Conservation (phyloP, 2,329 filamentous ascomycete genomes). For the Neopestalotiopsis rosae region DNA sequence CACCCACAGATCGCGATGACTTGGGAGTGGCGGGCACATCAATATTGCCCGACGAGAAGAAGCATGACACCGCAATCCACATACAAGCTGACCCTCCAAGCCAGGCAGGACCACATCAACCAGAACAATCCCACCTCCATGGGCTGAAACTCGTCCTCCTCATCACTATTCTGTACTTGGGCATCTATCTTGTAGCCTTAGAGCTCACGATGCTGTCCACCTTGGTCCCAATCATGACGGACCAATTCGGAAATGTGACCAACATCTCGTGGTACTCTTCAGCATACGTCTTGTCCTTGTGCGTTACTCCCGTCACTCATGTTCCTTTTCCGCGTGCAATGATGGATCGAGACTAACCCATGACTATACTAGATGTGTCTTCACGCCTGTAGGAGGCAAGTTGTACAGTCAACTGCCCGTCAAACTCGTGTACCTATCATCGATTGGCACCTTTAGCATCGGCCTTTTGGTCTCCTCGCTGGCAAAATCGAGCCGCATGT, state of each 20-base stretch:
- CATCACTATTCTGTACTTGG: neutral
- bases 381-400: neutral
- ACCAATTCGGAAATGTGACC: neutral
- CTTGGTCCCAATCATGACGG: neutral
- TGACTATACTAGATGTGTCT: neutral
- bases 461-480: neutral
- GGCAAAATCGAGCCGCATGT: neutral
- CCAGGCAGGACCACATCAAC: neutral
- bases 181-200: slow-evolving; percentile 6
- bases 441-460: slow-evolving; percentile 4
- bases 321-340: neutral
- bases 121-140: neutral
- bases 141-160: neutral
- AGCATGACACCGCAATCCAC: neutral
- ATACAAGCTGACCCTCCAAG: neutral
- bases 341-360: neutral
- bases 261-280: slow-evolving; percentile 4
- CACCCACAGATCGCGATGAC: neutral
- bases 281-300: slow-evolving; percentile 5
- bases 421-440: slow-evolving; percentile 7
- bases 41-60: neutral
- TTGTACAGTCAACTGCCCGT: neutral
- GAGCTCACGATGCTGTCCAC: slow-evolving; percentile 13
- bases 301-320: neutral
- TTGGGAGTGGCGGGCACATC: neutral